Base-by-base conservation (phyloP, 176 grass and related monocot genomes). In the Aechmea fasciata region DNA sequence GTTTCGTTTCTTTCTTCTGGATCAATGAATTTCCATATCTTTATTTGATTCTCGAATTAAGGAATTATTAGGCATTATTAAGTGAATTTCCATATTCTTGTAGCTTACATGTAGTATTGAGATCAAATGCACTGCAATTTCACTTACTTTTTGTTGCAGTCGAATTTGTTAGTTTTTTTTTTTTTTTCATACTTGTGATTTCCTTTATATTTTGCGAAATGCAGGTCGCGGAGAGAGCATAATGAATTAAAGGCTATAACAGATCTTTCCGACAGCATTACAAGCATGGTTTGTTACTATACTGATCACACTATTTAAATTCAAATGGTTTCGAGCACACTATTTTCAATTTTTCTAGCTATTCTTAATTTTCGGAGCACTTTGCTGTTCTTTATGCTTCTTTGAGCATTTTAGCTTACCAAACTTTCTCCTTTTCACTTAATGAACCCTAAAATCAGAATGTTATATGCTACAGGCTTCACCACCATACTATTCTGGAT, bases 401-500 rank as follows among this genome's bases (percentile, higher is more conserved):
- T 17, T 9, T 18, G 2, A 19, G 14, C 33, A 41, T 41, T 41
- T 41, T 7, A 41, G 33, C 33, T 41, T 41, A 41, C 33, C 33
- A 41, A 0, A 41, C 33, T 41, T 41, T 6, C 33, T 41, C 5
- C 33, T 41, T 7, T 41, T 41, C 33, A 41, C 33, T 41, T 41
- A 41, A 41, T 41, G 33, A 41, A 59, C 8, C 10, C 19, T 59
- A 15, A 20, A 20, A 17, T 12, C 4, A 41, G 29, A 17, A 59
- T 59, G 54, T 10, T 19, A 59, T 3, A 69, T 78, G 61, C 47
- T 81, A 50, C 52, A 90, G 87, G 77, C 84, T 71, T 90, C 87
- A 66, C 87, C 87, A 78, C 87, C 87, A 13, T 83, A 81, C 74
- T 83, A 79, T 17, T 64, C 67, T 66, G 83, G 87, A 52, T 87